Evolutionary conservation across 2,329 filamentous ascomycete species (phyloP).

Genomic region (Penicillium sp.): DNA sequence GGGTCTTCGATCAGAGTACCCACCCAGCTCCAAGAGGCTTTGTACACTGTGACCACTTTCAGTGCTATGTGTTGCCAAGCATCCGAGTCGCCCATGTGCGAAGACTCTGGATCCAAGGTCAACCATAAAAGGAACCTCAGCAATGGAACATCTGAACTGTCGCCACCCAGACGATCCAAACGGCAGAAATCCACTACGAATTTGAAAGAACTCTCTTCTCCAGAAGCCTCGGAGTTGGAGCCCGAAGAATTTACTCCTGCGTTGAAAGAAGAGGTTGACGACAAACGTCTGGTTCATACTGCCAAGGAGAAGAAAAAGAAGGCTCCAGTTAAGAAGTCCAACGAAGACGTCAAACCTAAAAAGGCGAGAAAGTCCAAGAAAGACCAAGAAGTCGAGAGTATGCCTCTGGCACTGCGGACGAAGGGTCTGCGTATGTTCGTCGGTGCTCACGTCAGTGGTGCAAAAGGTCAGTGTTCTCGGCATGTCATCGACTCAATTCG

Average conservation of each 20-base stretch:
- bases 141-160: constrained; percentile 19
- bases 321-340: constrained; percentile 10
- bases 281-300: constrained; percentile 1
- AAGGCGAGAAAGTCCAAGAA: constrained; percentile 56
- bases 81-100: neutral
- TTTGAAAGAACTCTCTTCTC: constrained; percentile 16
- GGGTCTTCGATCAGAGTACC: constrained; percentile 1
- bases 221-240: constrained; percentile 17
- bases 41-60: neutral
- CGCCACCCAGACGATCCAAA: constrained; percentile 30
- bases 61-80: constrained; percentile 4
- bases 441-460: constrained; percentile 86
- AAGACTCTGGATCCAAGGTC: constrained; percentile 7
- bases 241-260: constrained; percentile 5
- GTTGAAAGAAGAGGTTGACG: constrained; percentile 6
- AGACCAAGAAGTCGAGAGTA: constrained; percentile 54
- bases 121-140: constrained; percentile 29
- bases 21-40: neutral
- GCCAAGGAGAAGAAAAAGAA: constrained; percentile 14
- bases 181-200: constrained; percentile 24
- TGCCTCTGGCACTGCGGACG: constrained; percentile 68
- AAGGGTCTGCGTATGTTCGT: constrained; percentile 74
- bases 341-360: constrained; percentile 30
- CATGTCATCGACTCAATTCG: neutral
- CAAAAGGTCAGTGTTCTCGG: constrained; percentile 63